These are phyloP conservation scores for Fusarium verrucosum DNA, from an alignment of 2,329 filamentous ascomycete species.

Conservation along the genomic window DNA sequence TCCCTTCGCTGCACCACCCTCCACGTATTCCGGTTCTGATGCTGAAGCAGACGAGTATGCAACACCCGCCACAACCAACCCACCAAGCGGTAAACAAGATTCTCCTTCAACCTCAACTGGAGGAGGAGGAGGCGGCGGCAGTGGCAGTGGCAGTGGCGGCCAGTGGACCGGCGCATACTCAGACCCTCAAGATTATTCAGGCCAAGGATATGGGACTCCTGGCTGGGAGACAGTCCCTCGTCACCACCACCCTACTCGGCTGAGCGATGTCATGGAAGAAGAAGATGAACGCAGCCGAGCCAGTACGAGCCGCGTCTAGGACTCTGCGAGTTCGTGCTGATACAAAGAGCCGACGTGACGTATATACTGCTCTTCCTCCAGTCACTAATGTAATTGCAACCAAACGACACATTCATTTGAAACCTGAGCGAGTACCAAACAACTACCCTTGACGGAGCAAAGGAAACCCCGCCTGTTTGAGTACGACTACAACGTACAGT, in stretches of 20 bases:
- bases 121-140: slow-evolving; percentile 53
- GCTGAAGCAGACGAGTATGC: slow-evolving; percentile 66
- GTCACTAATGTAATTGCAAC: slow-evolving; percentile 26
- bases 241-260: slow-evolving; percentile 86
- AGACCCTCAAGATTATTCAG: slow-evolving; percentile 68
- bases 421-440: slow-evolving; percentile 3
- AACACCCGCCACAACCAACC: slow-evolving; percentile 57
- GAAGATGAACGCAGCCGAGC: slow-evolving; percentile 84
- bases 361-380: slow-evolving; percentile 26
- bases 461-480: slow-evolving; percentile 4
- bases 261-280: slow-evolving; percentile 89
- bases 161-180: slow-evolving; percentile 57
- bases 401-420: slow-evolving; percentile 10
- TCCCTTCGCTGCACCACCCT: slow-evolving; percentile 58
- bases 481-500: slow-evolving; percentile 14
- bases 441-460: slow-evolving; percentile 4
- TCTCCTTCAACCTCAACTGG: slow-evolving; percentile 45
- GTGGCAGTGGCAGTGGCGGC: slow-evolving; percentile 49
- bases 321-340: slow-evolving; percentile 27
- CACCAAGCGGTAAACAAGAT: slow-evolving; percentile 50
- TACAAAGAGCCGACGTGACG: slow-evolving; percentile 26
- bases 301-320: slow-evolving; percentile 66
- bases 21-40: slow-evolving; percentile 61
- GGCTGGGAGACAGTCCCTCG: slow-evolving; percentile 81
- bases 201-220: slow-evolving; percentile 70